Percentiles rank a stretch among this genome's conserved stretches.
These are phyloP conservation scores for Cercophora sp. DNA, from an alignment of 495 filamentous ascomycete species.

Conservation along the genomic window DNA sequence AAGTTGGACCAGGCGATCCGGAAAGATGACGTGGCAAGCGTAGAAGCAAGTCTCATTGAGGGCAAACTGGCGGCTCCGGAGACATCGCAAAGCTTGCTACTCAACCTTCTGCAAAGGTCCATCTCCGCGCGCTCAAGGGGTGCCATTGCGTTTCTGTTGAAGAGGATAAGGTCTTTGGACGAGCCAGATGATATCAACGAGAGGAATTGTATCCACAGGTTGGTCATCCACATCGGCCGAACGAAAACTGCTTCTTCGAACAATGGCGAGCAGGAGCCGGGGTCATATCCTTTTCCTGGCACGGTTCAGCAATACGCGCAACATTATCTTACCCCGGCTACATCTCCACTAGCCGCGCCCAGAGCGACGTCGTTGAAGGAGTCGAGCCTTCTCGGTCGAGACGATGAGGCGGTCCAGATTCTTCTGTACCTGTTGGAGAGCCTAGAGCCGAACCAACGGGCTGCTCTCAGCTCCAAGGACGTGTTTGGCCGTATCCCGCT, in stretches of 20 bases:
- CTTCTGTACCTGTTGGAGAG: conserved; percentile 67
- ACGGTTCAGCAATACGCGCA: conserved; percentile 62
- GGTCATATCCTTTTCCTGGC: conserved; percentile 44
- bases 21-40: conserved; percentile 60
- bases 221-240: conserved; percentile 85
- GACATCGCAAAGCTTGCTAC: conserved; percentile 58
- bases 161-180: conserved; percentile 63
- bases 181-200: conserved; percentile 90
- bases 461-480: conserved; percentile 67
- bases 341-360: conserved; percentile 54
- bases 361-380: conserved; percentile 40
- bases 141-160: conserved; percentile 67
- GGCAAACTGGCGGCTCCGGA: conserved; percentile 52
- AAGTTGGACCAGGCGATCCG: conserved; percentile 73
- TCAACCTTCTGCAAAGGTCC: conserved; percentile 77
- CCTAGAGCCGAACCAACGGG: conserved; percentile 63
- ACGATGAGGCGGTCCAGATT: conserved; percentile 73
- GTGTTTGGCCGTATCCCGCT: conserved; percentile 79
- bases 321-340: conserved; percentile 61
- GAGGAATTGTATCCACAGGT: conserved; percentile 86
- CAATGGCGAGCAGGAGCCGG: conserved; percentile 41
- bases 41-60: conserved; percentile 57
- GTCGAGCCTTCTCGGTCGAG: conserved; percentile 56
- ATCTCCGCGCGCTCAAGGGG: conserved; percentile 66
- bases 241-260: conserved; percentile 59